Percentiles rank a stretch among this genome's conserved stretches.
Conservation (phyloP, 2,329 filamentous ascomycete genomes). For the Daldinia sp. region DNA sequence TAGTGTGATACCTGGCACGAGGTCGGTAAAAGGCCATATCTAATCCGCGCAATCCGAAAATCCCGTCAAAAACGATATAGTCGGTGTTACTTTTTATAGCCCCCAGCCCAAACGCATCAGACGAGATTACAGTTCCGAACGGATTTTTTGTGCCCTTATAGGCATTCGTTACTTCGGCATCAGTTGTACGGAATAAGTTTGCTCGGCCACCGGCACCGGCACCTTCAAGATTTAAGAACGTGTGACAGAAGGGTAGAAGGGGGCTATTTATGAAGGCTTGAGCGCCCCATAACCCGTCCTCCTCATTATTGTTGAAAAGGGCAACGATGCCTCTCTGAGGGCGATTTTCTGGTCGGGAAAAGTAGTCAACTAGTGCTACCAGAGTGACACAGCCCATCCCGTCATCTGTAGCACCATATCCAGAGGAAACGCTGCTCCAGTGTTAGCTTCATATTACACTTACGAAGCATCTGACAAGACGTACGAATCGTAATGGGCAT, state of each 20-base stretch:
- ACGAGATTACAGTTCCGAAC: constrained; percentile 82
- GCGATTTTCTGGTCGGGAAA: constrained; percentile 74
- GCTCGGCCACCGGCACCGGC: constrained; percentile 91
- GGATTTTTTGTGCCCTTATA: constrained; percentile 78
- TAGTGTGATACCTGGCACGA: constrained; percentile 86
- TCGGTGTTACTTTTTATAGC: constrained; percentile 88
- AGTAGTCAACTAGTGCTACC: constrained; percentile 86
- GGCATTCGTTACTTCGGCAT: constrained; percentile 82
- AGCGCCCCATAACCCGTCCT: constrained; percentile 90
- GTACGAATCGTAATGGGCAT: constrained; percentile 87
- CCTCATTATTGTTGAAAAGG: constrained; percentile 94
- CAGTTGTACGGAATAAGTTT: constrained; percentile 85
- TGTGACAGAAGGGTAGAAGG: constrained; percentile 79
- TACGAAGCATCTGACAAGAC: constrained; percentile 33
- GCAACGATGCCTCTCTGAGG: constrained; percentile 83
- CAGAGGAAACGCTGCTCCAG: constrained; percentile 77
- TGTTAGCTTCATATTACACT: constrained; percentile 27
- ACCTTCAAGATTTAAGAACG: constrained; percentile 94
- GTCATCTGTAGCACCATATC: constrained; percentile 92
- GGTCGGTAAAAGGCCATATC: constrained; percentile 93
- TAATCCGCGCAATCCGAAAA: constrained; percentile 83
- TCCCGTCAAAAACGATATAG: constrained; percentile 81
- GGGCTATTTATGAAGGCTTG: constrained; percentile 85
- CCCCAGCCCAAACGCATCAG: constrained; percentile 83
- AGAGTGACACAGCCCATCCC: constrained; percentile 88